phyloP scores from a whole-genome alignment of 805 yeast genomes.

The Wickerhamiella nectarea region DNA sequence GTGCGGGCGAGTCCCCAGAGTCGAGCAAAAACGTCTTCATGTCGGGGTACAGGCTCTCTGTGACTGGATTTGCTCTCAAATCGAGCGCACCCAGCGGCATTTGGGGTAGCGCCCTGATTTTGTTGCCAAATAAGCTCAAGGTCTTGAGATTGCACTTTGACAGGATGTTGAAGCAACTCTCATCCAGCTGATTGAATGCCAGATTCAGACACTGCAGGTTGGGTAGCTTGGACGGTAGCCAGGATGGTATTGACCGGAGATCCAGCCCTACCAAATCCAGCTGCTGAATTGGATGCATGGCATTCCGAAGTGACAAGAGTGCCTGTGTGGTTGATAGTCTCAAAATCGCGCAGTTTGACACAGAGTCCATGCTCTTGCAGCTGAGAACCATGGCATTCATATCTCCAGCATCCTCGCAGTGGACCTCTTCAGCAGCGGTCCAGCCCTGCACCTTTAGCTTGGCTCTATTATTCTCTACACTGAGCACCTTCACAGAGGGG shows the following conservation, averaged over 20 bases:
- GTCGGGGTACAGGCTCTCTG: conserved; percentile 6
- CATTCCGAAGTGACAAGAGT: neutral
- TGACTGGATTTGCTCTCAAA: conserved; percentile 12
- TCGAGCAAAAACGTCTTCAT: conserved; percentile 5
- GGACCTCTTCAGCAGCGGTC: conserved; percentile 14
- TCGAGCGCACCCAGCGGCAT: conserved; percentile 15
- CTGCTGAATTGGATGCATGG: conserved; percentile 17
- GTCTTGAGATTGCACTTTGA: conserved; percentile 15
- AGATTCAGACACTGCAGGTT: conserved; percentile 16
- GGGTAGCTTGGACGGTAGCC: conserved; percentile 16
- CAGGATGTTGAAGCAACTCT: conserved; percentile 9
- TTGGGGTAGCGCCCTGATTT: conserved; percentile 6
- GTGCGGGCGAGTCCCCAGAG: conserved; percentile 1
- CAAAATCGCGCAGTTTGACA: conserved; percentile 11
- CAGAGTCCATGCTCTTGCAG: conserved; percentile 11
- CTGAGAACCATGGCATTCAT: conserved; percentile 14
- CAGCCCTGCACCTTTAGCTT: conserved; percentile 16
- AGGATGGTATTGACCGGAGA: conserved; percentile 14
- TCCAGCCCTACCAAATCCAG: conserved; percentile 13
- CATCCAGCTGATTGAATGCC: conserved; percentile 17
- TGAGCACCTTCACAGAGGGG: conserved; percentile 14
- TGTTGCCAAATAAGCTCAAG: conserved; percentile 17
- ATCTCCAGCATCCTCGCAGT: conserved; percentile 17
- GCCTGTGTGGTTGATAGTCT: conserved; percentile 10
- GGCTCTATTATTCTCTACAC: conserved; percentile 15